Evolutionary conservation across 192 early-diverging fungal genomes (phyloP).

Genomic region (Rhizoclosmatium sp.): DNA sequence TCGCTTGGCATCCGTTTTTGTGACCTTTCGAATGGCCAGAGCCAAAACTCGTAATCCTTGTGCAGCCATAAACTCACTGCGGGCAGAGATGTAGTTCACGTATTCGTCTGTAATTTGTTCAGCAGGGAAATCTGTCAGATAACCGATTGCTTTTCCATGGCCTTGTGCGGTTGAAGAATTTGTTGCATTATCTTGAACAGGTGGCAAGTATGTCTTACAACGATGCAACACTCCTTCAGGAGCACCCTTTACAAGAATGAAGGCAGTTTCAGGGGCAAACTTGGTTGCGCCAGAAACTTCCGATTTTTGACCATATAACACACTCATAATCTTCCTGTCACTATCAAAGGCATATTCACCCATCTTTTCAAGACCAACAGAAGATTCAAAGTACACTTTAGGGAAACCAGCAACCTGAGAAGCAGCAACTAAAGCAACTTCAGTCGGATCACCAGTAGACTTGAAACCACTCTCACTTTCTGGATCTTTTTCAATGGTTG

Average conservation of each 20-base stretch:
- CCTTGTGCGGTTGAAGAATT: conserved; percentile 22
- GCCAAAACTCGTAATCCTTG: conserved; percentile 89
- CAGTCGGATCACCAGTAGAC: conserved; percentile 87
- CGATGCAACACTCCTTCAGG: conserved; percentile 86
- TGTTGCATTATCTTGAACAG: conserved; percentile 28
- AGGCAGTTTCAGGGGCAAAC: conserved; percentile 44
- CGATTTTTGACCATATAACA: conserved; percentile 65
- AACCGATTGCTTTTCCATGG: conserved; percentile 42
- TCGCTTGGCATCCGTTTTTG: conserved; percentile 60
- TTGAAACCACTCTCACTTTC: conserved; percentile 69
- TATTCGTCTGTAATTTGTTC: conserved; percentile 65
- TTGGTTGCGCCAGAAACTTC: conserved; percentile 21
- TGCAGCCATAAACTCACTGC: conserved; percentile 78
- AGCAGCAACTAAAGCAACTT: conserved; percentile 88
- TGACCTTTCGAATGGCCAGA: conserved; percentile 76
- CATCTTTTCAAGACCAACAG: conserved; percentile 68
- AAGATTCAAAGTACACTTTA: conserved; percentile 64
- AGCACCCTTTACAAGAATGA: conserved; percentile 89
- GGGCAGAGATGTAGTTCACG: conserved; percentile 67
- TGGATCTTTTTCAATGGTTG: conserved; percentile 67
- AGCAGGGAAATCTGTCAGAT: conserved; percentile 35
- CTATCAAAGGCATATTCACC: conserved; percentile 91
- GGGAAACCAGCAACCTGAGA: conserved; percentile 83
- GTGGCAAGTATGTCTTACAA: conserved; percentile 69
- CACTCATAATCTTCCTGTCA: conserved; percentile 96